These are phyloP conservation scores for Glebionis coronaria DNA, from an alignment of 129 eudicot genomes.

Conservation along the genomic window DNA sequence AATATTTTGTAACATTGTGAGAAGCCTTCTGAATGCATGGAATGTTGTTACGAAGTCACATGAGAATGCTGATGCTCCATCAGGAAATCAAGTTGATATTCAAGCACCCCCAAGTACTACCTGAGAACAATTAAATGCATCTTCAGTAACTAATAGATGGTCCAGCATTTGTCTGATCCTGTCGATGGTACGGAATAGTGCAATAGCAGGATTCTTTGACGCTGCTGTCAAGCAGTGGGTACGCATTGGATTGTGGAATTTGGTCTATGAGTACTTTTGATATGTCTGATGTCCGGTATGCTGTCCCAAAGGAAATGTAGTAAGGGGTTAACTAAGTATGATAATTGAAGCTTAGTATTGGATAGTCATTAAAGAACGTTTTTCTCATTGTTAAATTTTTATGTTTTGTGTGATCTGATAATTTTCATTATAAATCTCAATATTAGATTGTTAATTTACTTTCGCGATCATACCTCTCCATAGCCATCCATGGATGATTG, in stretches of 20 bases:
- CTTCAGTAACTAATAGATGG: constrained; percentile 26
- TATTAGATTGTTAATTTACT: too few relatives aligned
- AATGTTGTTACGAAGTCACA: constrained; percentile 32
- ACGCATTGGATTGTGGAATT: constrained; percentile 67
- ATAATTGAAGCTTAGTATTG: too few relatives aligned
- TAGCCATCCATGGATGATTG: too few relatives aligned
- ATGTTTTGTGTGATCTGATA: too few relatives aligned
- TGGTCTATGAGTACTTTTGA: constrained; percentile 78
- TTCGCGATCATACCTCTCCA: too few relatives aligned
- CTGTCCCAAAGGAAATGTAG: constrained; percentile 36
- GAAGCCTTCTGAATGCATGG: constrained; percentile 49
- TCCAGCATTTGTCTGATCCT: constrained; percentile 15
- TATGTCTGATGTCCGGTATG: constrained; percentile 52
- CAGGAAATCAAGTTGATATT: constrained; percentile 1
- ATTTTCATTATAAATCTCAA: too few relatives aligned
- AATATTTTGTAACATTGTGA: constrained; percentile 35
- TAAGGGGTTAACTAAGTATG: constrained; percentile 21
- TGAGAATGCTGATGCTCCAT: neutral
- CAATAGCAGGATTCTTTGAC: constrained; percentile 46
- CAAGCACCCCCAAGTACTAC: constrained; percentile 22
- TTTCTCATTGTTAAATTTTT: too few relatives aligned
- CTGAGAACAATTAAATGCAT: constrained; percentile 22
- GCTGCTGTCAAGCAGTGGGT: constrained; percentile 60
- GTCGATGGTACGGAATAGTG: constrained; percentile 34
- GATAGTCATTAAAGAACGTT: too few relatives aligned